A percentile compares a stretch with the other conserved stretches of the same genome.
phyloP scores from a whole-genome alignment of 257 asterid species.

The Solanum ahanhuiri region DNA sequence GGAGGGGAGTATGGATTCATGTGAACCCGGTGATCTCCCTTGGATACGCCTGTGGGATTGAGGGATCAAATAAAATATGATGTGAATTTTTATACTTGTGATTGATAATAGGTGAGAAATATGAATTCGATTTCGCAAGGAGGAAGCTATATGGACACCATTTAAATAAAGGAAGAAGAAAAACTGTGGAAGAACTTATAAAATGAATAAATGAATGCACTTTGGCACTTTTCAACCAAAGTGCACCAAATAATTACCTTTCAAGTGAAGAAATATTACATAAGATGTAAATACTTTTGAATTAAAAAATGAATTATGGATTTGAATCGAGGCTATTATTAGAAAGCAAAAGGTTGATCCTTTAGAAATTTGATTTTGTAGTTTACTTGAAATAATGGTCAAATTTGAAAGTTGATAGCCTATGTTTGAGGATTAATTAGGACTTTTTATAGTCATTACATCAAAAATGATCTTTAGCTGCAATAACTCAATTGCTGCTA shows the following conservation, averaged over 20 bases:
- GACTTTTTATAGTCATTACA: too few relatives aligned
- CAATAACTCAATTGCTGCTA: too few relatives aligned
- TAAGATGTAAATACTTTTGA: neutral
- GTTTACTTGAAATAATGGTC: too few relatives aligned
- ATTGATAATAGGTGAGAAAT: neutral
- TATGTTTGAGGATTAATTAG: too few relatives aligned
- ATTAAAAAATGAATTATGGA: neutral
- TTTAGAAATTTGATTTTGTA: too few relatives aligned
- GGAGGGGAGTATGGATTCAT: too few relatives aligned
- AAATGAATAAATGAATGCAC: neutral
- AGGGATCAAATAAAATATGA: too few relatives aligned
- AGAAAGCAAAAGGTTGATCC: too few relatives aligned
- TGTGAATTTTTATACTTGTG: neutral
- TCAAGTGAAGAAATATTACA: neutral
- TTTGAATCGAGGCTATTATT: too few relatives aligned
- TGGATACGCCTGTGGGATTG: too few relatives aligned
- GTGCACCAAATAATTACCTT: neutral
- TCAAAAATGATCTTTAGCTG: too few relatives aligned
- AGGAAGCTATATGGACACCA: neutral
- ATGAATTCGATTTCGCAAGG: neutral
- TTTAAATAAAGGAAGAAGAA: neutral
- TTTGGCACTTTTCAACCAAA: neutral
- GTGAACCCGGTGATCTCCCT: fast-evolving
- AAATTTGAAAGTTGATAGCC: too few relatives aligned
- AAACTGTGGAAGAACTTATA: neutral